These are phyloP conservation scores for Fusarium sp. DNA, from an alignment of 2,329 filamentous ascomycete genomes.

Conservation along the genomic window DNA sequence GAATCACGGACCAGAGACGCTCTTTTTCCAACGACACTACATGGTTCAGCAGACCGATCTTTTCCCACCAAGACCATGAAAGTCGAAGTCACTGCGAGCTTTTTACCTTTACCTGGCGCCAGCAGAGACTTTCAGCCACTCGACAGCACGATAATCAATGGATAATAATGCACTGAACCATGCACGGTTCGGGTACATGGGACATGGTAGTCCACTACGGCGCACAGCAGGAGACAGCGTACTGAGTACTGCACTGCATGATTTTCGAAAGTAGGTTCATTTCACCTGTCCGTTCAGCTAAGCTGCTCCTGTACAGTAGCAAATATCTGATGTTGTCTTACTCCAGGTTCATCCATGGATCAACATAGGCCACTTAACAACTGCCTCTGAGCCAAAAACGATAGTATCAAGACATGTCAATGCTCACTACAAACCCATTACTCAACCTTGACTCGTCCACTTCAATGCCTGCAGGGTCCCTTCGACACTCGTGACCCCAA, in stretches of 20 bases:
- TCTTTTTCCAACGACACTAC: slow-evolving; percentile 45
- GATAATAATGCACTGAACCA: slow-evolving; percentile 22
- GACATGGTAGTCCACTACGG: slow-evolving; percentile 19
- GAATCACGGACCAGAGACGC: slow-evolving; percentile 53
- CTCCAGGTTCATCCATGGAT: slow-evolving; percentile 13
- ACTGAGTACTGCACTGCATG: slow-evolving; percentile 25
- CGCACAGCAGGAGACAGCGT: slow-evolving; percentile 23
- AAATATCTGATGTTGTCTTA: slow-evolving; percentile 25
- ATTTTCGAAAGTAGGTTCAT: slow-evolving; percentile 3
- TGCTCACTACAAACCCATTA: slow-evolving; percentile 18
- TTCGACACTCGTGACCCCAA: slow-evolving; percentile 42
- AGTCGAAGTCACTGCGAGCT: slow-evolving; percentile 12
- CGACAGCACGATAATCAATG: slow-evolving; percentile 3
- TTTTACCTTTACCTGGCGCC: slow-evolving; percentile 13
- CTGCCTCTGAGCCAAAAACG: slow-evolving; percentile 2
- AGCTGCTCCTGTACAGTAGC: slow-evolving; percentile 22
- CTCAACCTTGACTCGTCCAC: slow-evolving; percentile 19
- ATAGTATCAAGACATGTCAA: slow-evolving; percentile 17
- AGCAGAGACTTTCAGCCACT: slow-evolving; percentile 42
- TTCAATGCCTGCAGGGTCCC: slow-evolving; percentile 22
- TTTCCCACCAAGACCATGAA: slow-evolving; percentile 26
- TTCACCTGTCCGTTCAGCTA: slow-evolving; percentile 6
- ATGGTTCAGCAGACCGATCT: slow-evolving; percentile 46
- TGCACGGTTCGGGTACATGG: slow-evolving; percentile 23
- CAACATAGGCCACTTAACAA: slow-evolving; percentile 1